Evolutionary conservation across 306 rosid species (phyloP).

Genomic region (Crotalaria pallida): DNA sequence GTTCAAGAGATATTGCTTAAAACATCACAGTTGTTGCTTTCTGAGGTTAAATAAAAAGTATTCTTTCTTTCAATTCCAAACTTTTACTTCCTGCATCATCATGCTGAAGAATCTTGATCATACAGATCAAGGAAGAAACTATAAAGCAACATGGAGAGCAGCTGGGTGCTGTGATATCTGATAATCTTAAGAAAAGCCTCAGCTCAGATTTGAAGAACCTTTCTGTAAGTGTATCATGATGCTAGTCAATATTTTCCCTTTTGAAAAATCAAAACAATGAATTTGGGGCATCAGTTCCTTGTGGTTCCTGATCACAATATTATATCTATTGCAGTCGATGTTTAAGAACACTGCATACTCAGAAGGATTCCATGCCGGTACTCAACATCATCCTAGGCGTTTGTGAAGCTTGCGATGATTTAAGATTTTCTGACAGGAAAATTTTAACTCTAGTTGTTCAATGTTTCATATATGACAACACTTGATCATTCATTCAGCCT

Average conservation of each 20-base stretch:
- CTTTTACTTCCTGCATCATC: background rate
- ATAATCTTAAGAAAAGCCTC: slow-evolving; percentile 48
- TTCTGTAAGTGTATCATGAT: slow-evolving; percentile 54
- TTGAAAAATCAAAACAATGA: background rate
- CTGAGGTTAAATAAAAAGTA: slow-evolving; percentile 51
- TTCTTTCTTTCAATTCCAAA: slow-evolving; percentile 1
- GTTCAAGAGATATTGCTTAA: slow-evolving; percentile 70
- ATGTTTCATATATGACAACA: background rate
- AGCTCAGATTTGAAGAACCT: slow-evolving; percentile 66
- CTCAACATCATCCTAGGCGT: slow-evolving; percentile 40
- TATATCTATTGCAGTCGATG: slow-evolving; percentile 47
- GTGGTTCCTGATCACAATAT: slow-evolving; percentile 2
- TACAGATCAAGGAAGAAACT: slow-evolving; percentile 65
- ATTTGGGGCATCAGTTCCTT: slow-evolving; percentile 5
- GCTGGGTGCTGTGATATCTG: slow-evolving; percentile 54
- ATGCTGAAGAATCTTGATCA: slow-evolving; percentile 17
- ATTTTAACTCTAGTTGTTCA: background rate
- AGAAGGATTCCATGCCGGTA: slow-evolving; percentile 87
- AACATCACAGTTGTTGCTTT: slow-evolving; percentile 59
- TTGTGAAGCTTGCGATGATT: slow-evolving; percentile 1
- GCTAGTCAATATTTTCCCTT: background rate
- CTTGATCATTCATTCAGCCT: background rate
- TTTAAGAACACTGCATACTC: slow-evolving; percentile 78
- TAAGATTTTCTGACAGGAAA: background rate
- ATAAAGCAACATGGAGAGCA: slow-evolving; percentile 55